Evolutionary conservation across 345 rosid genomes (phyloP).

Genomic region (Eucalyptus curtisii): DNA sequence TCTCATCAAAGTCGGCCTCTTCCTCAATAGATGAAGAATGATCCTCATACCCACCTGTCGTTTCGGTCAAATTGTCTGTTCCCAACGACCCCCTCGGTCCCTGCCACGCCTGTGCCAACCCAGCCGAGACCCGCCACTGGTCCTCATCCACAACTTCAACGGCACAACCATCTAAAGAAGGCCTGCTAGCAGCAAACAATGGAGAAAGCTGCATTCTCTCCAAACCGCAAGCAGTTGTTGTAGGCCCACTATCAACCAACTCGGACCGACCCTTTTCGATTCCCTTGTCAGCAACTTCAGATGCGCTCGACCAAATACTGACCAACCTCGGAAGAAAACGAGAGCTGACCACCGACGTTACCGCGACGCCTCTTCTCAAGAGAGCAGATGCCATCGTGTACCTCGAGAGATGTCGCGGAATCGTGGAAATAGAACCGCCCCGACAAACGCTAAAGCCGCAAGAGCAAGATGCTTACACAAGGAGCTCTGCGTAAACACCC

Average conservation of each 20-base stretch:
- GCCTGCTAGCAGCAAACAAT: constrained; percentile 3
- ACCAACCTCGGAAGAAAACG: background rate
- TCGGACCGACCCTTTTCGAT: background rate
- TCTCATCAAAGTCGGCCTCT: constrained; percentile 47
- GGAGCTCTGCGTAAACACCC: background rate
- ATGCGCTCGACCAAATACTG: background rate
- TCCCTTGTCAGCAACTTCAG: background rate
- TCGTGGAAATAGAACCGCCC: background rate
- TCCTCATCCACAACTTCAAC: constrained; percentile 71
- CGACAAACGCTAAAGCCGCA: background rate
- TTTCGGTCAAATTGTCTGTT: background rate
- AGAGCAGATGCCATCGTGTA: background rate
- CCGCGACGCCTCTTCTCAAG: background rate
- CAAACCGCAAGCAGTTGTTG: background rate
- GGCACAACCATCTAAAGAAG: constrained; percentile 10
- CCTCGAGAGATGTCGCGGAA: background rate
- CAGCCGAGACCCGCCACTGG: constrained; percentile 57
- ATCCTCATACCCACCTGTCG: background rate
- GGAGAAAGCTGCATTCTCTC: constrained; percentile 17
- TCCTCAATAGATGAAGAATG: background rate
- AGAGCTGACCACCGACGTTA: background rate
- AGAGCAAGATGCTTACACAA: background rate
- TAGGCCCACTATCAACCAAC: background rate
- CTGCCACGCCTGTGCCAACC: constrained; percentile 43
- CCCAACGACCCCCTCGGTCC: constrained; percentile 2